phyloP scores from a whole-genome alignment of 345 rosid species.

The Citrus sp. region DNA sequence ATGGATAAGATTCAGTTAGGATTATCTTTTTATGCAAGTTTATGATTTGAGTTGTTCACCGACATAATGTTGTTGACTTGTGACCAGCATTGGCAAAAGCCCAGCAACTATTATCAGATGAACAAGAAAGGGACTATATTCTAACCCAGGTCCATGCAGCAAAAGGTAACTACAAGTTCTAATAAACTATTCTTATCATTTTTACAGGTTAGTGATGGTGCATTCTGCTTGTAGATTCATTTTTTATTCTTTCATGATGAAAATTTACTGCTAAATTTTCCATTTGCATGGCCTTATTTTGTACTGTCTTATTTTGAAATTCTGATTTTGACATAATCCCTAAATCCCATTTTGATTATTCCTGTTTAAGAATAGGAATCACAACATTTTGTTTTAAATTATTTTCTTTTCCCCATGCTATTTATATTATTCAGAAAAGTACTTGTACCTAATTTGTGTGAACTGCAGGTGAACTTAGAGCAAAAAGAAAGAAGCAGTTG shows the following conservation, averaged over 20 bases:
- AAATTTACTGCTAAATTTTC: neutral
- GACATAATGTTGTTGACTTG: conserved; percentile 21
- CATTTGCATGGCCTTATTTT: neutral
- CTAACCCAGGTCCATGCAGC: conserved; percentile 85
- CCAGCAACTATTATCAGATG: conserved; percentile 72
- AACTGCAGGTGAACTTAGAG: conserved; percentile 83
- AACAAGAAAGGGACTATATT: conserved; percentile 89
- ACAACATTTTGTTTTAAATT: neutral
- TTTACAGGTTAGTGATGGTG: neutral
- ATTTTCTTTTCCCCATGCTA: neutral
- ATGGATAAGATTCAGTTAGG: neutral
- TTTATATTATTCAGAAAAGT: neutral
- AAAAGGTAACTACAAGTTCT: conserved; percentile 49
- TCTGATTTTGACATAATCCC: neutral
- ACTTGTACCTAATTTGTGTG: conserved; percentile 19
- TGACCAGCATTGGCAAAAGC: conserved; percentile 91
- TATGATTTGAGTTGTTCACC: conserved; percentile 14
- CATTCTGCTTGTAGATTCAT: conserved; percentile 3
- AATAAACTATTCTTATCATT: neutral
- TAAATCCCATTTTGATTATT: neutral
- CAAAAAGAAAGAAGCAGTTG: conserved; percentile 90
- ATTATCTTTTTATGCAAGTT: neutral
- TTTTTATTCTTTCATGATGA: neutral
- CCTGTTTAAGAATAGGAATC: neutral
- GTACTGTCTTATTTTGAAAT: neutral